Conservation (phyloP, 306 rosid genomes). For the Rosa rugosa region DNA sequence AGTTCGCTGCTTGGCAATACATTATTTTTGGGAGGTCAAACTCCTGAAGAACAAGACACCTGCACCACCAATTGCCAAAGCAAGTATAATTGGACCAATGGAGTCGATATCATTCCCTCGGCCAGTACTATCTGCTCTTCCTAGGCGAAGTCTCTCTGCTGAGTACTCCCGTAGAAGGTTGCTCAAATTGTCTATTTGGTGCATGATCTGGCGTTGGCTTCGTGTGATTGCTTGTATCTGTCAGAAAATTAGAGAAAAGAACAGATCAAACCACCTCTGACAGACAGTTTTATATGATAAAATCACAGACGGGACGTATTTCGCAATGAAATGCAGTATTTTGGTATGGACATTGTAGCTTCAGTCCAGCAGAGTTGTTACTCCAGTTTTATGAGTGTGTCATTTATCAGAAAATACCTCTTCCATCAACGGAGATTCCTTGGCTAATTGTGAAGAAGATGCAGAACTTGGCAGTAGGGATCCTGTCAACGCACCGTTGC, state of each 20-base stretch:
- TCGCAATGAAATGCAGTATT: neutral
- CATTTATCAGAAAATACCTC: conserved; percentile 50
- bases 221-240: conserved; percentile 69
- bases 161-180: conserved; percentile 66
- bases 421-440: conserved; percentile 76
- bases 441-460: conserved; percentile 76
- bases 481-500: conserved; percentile 80
- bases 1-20: conserved; percentile 1
- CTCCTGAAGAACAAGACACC: conserved; percentile 62
- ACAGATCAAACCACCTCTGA: neutral
- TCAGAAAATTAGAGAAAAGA: neutral
- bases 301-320: neutral
- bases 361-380: neutral
- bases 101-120: conserved; percentile 48
- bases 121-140: conserved; percentile 43
- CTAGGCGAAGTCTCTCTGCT: conserved; percentile 57
- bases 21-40: conserved; percentile 51
- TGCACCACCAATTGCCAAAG: conserved; percentile 69
- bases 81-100: conserved; percentile 49
- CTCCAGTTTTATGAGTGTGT: neutral
- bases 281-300: neutral
- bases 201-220: conserved; percentile 83
- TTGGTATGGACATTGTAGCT: neutral
- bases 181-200: conserved; percentile 75
- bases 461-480: conserved; percentile 70